Percentiles rank a stretch among this genome's conserved stretches.
These are phyloP conservation scores for Exophiala alcalophila DNA, from an alignment of 2,329 filamentous ascomycete species.

Conservation along the genomic window DNA sequence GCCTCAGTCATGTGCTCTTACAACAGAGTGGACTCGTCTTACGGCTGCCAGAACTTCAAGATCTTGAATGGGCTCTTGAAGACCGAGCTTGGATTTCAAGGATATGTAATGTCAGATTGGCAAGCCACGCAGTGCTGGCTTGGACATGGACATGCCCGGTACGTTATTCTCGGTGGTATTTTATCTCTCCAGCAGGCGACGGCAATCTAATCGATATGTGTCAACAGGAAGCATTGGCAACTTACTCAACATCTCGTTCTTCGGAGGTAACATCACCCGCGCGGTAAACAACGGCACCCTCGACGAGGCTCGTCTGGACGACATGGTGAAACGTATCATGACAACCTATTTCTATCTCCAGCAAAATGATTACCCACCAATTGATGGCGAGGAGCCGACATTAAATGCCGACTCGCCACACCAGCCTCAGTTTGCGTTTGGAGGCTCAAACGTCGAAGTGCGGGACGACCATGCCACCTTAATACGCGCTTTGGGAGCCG, in stretches of 20 bases:
- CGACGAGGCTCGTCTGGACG: slow-evolving; percentile 41
- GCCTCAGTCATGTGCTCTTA: slow-evolving; percentile 50
- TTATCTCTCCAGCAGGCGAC: too few relatives aligned
- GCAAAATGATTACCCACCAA: slow-evolving; percentile 38
- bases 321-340: slow-evolving; percentile 49
- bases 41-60: slow-evolving; percentile 49
- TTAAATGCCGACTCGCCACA: slow-evolving; percentile 18
- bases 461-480: slow-evolving; percentile 41
- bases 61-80: slow-evolving; percentile 49
- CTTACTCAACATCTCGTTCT: slow-evolving; percentile 31
- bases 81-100: slow-evolving; percentile 51
- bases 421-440: slow-evolving; percentile 16
- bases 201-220: too few relatives aligned
- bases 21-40: slow-evolving; percentile 48
- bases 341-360: slow-evolving; percentile 46
- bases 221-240: slow-evolving; percentile 26
- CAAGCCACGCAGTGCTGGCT: slow-evolving; percentile 45
- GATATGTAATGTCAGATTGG: slow-evolving; percentile 48
- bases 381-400: slow-evolving; percentile 22
- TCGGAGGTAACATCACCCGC: slow-evolving; percentile 38
- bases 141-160: slow-evolving; percentile 49
- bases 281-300: slow-evolving; percentile 42
- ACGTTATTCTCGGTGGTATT: too few relatives aligned
- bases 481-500: slow-evolving; percentile 53
- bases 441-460: slow-evolving; percentile 42